Evolutionary conservation across 768 basidiomycete genomes (phyloP).

Genomic region (Amanita subjunquillea): DNA sequence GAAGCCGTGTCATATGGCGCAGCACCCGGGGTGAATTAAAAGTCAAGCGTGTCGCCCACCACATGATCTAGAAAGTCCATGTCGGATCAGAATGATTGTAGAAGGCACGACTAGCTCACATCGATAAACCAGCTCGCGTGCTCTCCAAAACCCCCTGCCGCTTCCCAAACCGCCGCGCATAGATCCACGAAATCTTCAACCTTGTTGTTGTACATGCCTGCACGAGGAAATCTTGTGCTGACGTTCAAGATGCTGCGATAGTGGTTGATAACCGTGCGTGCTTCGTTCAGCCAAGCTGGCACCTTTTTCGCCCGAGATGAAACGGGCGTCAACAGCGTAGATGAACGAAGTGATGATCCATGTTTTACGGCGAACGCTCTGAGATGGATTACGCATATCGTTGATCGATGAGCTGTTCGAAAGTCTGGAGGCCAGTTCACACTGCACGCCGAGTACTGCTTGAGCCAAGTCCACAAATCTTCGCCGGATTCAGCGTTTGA

Average conservation of each 20-base stretch:
- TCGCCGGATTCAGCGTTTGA: slow-evolving; percentile 11
- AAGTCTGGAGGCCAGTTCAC: slow-evolving; percentile 74
- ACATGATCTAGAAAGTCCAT: slow-evolving; percentile 48
- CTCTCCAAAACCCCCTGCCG: slow-evolving; percentile 50
- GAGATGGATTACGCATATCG: slow-evolving; percentile 60
- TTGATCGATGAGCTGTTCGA: slow-evolving; percentile 64
- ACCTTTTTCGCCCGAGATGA: slow-evolving; percentile 16
- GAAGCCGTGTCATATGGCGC: slow-evolving; percentile 73
- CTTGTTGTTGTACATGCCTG: slow-evolving; percentile 66
- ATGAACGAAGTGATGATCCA: slow-evolving; percentile 13
- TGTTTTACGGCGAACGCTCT: slow-evolving; percentile 57
- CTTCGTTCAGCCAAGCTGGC: slow-evolving; percentile 42
- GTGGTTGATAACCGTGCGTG: slow-evolving; percentile 57
- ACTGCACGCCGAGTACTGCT: slow-evolving; percentile 50
- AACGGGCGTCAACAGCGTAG: background rate
- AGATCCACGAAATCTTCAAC: slow-evolving; percentile 82
- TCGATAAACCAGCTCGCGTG: slow-evolving; percentile 75
- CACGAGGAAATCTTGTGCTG: slow-evolving; percentile 69
- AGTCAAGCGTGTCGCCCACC: slow-evolving; percentile 91
- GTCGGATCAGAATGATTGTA: slow-evolving; percentile 1
- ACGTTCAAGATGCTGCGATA: slow-evolving; percentile 59
- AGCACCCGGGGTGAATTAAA: slow-evolving; percentile 86
- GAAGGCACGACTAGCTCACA: slow-evolving; percentile 32
- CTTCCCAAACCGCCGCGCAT: slow-evolving; percentile 76
- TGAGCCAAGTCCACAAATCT: slow-evolving; percentile 54